Percentiles rank a stretch among this genome's conserved stretches.
These are phyloP conservation scores for Carex myosuroides DNA, from an alignment of 176 grass and related monocot genomes.

Conservation along the genomic window DNA sequence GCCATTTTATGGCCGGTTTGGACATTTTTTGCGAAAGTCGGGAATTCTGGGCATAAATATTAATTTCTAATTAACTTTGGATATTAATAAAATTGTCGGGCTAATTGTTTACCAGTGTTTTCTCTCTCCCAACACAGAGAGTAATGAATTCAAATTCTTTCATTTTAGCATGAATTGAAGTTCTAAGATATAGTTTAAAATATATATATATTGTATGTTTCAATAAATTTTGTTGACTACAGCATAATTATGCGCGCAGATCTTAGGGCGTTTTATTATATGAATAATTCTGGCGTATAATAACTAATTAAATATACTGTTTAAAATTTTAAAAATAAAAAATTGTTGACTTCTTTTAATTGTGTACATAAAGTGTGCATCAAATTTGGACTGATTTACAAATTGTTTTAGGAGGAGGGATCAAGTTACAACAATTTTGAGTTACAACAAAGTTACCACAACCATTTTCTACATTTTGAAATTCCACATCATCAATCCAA, in stretches of 20 bases:
- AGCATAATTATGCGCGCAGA: neutral
- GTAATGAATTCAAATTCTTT: neutral
- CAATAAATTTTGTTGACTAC: neutral
- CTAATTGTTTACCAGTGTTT: neutral
- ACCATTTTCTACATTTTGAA: no score
- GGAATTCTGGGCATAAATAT: no score
- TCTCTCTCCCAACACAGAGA: neutral
- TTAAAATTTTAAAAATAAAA: neutral
- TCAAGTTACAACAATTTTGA: no score
- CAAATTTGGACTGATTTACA: neutral
- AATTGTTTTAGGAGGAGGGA: neutral
- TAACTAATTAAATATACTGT: neutral
- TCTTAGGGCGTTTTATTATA: neutral
- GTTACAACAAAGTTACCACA: no score
- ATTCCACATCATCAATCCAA: no score
- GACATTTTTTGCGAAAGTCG: no score
- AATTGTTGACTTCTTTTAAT: neutral
- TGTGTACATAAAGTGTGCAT: no score
- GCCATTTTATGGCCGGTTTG: no score
- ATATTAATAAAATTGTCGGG: no score
- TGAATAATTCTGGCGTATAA: neutral
- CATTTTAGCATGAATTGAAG: neutral
- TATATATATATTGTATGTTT: neutral
- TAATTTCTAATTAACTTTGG: no score
- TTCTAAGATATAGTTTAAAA: neutral